Evolutionary conservation across 345 rosid species (phyloP).

Genomic region (Eucalyptus tenuipes): DNA sequence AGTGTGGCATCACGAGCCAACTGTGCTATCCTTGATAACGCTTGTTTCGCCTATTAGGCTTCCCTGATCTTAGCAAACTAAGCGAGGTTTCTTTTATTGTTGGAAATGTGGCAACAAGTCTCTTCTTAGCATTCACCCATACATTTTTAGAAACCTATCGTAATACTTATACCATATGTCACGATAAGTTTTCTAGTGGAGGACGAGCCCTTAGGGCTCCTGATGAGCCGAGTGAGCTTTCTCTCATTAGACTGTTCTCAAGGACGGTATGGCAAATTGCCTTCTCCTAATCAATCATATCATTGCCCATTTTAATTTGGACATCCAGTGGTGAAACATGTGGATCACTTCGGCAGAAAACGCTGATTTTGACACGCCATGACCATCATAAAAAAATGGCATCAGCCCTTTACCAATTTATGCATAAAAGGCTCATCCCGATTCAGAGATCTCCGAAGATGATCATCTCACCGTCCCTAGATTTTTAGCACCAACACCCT

Average conservation of each 20-base stretch:
- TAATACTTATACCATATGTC: background rate
- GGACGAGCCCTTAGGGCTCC: fast-evolving
- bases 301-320: background rate
- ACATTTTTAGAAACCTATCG: background rate
- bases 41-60: background rate
- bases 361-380: background rate
- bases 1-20: background rate
- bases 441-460: background rate
- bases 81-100: background rate
- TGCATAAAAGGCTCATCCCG: background rate
- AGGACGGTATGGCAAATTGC: fast-evolving
- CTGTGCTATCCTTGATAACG: background rate
- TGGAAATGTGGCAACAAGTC: background rate
- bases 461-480: background rate
- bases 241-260: background rate
- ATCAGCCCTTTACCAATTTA: background rate
- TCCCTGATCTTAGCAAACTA: background rate
- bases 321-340: background rate
- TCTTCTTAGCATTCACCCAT: background rate
- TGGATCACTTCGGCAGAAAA: background rate
- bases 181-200: background rate
- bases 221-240: background rate
- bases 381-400: background rate
- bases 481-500: background rate
- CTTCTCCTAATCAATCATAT: background rate